phyloP scores from a whole-genome alignment of 805 yeast species.

The Suhomyces faveliae region DNA sequence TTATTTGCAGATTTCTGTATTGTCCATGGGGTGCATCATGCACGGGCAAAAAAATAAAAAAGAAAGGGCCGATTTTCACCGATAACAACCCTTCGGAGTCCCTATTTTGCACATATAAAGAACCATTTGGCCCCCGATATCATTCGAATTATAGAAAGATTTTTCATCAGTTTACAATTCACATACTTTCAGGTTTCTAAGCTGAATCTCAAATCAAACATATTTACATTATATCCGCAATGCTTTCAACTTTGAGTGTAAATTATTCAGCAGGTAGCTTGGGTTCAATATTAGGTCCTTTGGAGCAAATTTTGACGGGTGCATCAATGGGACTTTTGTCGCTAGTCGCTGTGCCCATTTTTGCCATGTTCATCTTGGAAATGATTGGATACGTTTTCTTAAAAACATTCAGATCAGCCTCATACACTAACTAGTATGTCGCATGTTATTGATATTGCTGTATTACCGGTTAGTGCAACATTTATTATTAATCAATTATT shows the following conservation, averaged over 20 bases:
- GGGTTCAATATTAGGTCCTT: slow-evolving; percentile 1
- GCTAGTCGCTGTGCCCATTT: slow-evolving; percentile 5
- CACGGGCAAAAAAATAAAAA: neutral
- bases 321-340: slow-evolving; percentile 8
- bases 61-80: neutral
- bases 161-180: neutral
- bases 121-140: neutral
- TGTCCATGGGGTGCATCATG: neutral
- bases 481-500: neutral
- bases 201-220: neutral
- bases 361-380: slow-evolving; percentile 4
- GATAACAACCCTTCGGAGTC: neutral
- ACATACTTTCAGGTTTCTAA: neutral
- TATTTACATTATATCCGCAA: neutral
- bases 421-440: neutral
- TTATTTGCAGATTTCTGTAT: neutral
- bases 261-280: slow-evolving; percentile 3
- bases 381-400: slow-evolving; percentile 7
- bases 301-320: slow-evolving; percentile 7
- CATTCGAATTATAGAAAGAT: neutral
- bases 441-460: neutral
- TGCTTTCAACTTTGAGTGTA: slow-evolving; percentile 1
- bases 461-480: neutral
- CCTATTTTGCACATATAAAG: neutral
- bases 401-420: slow-evolving; percentile 4